A percentile compares a stretch with the other conserved stretches of the same genome.
These are phyloP conservation scores for Penicillium sp. DNA, from an alignment of 2,329 filamentous ascomycete genomes.

Conservation along the genomic window DNA sequence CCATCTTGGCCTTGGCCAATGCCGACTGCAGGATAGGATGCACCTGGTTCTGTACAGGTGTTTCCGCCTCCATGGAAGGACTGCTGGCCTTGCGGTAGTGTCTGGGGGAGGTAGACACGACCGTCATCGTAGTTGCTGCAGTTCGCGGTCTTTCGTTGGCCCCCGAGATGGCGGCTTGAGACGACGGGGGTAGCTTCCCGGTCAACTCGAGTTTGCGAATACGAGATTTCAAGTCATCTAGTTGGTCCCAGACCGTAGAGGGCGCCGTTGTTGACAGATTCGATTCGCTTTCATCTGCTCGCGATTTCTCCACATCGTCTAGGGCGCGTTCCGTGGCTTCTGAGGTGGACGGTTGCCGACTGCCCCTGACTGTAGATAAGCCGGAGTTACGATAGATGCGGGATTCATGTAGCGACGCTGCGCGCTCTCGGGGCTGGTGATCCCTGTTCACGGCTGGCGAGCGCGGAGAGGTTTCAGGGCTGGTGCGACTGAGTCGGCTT, in stretches of 20 bases:
- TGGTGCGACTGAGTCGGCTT: conserved; percentile 38
- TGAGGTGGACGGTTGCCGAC: conserved; percentile 35
- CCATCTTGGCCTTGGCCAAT: conserved; percentile 71
- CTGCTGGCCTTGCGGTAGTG: conserved; percentile 57
- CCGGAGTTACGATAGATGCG: conserved; percentile 36
- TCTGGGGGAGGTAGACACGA: conserved; percentile 86
- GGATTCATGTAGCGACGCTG: conserved; percentile 34
- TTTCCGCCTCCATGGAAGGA: conserved; percentile 35
- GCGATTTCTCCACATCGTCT: conserved; percentile 35
- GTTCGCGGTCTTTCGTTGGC: conserved; percentile 83
- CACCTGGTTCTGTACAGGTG: conserved; percentile 52
- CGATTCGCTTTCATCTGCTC: conserved; percentile 73
- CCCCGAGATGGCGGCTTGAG: conserved; percentile 74
- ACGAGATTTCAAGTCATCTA: conserved; percentile 91
- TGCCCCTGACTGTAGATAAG: conserved; percentile 37
- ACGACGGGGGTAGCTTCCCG: conserved; percentile 80
- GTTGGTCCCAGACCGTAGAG: conserved; percentile 94
- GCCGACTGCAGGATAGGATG: conserved; percentile 81
- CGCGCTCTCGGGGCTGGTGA: conserved; percentile 33
- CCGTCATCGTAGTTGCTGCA: conserved; percentile 87
- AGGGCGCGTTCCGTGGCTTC: conserved; percentile 36
- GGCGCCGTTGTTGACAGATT: conserved; percentile 84
- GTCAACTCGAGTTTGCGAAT: conserved; percentile 88
- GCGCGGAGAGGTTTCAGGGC: conserved; percentile 36
- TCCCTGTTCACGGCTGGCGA: conserved; percentile 29